Conservation (phyloP, 768 basidiomycete species). For the Austroboletus eburneus region DNA sequence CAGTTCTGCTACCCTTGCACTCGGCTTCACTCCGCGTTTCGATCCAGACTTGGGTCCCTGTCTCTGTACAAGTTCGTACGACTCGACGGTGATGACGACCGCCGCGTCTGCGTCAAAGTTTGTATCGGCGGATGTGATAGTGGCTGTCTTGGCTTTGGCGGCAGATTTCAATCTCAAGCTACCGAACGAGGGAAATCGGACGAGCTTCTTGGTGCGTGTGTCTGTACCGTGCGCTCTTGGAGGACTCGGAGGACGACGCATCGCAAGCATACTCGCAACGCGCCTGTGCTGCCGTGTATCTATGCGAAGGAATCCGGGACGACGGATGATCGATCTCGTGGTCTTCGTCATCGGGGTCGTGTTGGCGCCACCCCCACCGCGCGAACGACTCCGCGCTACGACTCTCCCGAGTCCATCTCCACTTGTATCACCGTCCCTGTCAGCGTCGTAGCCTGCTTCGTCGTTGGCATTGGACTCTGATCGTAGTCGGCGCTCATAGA, state of each 20-base stretch:
- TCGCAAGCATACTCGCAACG: conserved; percentile 24
- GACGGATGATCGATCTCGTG: background rate
- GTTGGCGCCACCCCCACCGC: background rate
- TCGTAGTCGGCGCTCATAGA: background rate
- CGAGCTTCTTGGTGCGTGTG: background rate
- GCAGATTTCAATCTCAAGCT: background rate
- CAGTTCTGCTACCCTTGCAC: background rate
- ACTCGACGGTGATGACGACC: conserved; percentile 1
- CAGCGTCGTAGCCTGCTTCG: conserved; percentile 26
- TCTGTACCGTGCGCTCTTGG: no score
- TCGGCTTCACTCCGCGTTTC: background rate
- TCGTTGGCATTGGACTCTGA: conserved; percentile 4
- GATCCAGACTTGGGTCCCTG: background rate
- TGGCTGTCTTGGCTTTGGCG: no score
- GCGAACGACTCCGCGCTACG: no score
- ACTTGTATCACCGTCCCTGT: conserved; percentile 8
- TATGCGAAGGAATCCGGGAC: conserved; percentile 19
- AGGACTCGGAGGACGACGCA: background rate
- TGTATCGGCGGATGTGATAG: background rate
- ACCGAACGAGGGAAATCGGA: background rate
- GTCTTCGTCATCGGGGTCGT: background rate
- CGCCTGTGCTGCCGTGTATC: conserved; percentile 25
- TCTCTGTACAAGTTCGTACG: conserved; percentile 14
- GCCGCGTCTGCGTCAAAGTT: background rate
- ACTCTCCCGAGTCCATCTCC: no score